Evolutionary conservation across 2,329 filamentous ascomycete genomes (phyloP), one percentile per base, ranked within the genome.

Genomic region (Parafenestella ontariensis): DNA sequence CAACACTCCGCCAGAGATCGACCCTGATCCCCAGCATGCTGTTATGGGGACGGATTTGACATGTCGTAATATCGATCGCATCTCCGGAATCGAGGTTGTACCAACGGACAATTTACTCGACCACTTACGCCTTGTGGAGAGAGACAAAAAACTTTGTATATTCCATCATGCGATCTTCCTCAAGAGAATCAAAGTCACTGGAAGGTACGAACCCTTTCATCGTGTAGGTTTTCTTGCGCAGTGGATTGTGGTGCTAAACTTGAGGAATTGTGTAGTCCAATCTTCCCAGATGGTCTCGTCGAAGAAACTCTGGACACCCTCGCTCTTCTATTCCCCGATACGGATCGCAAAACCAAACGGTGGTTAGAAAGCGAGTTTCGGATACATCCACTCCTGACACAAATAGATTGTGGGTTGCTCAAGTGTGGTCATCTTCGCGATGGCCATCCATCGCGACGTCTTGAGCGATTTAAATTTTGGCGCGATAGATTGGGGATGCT

Each of bases 111-210:
- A 80, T 41, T 52, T 81, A 5, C 61, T 70, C 0, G 75, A 80
- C 46, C 78, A 81, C 54, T 64, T 81, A 3, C 68, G 67, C 1
- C 46, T 80, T 13, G 65, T 61, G 0, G 73, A 78, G 4, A 71
- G 76, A n/a, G 77, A 78, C 45, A 75, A 58, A 0, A 73, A 59
- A 5, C 62, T 80, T 0, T 60, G 66, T 17, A 64, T 81, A 1
- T 81, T 81, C 45, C 76, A 79, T 49, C 72, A 78, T 52, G 73
- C 66, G 0, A 72, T 71, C 0, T 78, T 79, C 29, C 75, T 39
- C 13, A 43, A 43, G 11, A 31, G 23, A 4, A 34, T 34, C 13
- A 34, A 34, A n/a, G 31, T 8, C 15, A 34, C 31, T 15, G 13
- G 17, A 34, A 34, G 17, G 31, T 34, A 13, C 31, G 31, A n/a